Conservation (phyloP, 116 monocot genomes). For the Iris pallida region DNA sequence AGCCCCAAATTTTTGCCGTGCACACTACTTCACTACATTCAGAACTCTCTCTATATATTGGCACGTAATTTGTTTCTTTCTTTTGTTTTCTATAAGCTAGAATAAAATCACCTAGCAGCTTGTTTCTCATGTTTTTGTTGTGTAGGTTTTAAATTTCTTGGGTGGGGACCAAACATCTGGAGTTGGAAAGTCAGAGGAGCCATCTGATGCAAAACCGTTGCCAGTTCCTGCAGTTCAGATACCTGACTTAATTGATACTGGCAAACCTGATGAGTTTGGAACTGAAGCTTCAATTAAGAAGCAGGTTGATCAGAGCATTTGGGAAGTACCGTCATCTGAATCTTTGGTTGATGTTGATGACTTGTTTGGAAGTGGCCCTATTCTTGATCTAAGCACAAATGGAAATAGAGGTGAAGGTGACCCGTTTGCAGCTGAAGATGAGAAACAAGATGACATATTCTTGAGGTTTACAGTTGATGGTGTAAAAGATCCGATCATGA, state of each 20-base stretch:
- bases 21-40: too few relatives aligned
- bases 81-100: too few relatives aligned
- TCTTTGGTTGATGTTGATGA: slow-evolving; percentile 60
- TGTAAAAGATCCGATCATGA: slow-evolving; percentile 18
- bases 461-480: slow-evolving; percentile 71
- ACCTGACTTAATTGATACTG: slow-evolving; percentile 95
- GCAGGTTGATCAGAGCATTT: slow-evolving; percentile 16
- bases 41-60: too few relatives aligned
- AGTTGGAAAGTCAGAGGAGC: slow-evolving; percentile 20
- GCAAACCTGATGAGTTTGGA: slow-evolving; percentile 34
- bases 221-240: slow-evolving; percentile 39
- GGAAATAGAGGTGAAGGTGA: slow-evolving; percentile 36
- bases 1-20: too few relatives aligned
- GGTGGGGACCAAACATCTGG: slow-evolving; percentile 41
- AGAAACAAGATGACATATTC: slow-evolving; percentile 52
- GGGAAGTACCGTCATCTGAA: slow-evolving; percentile 20
- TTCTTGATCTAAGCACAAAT: slow-evolving; percentile 23
- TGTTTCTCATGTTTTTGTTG: too few relatives aligned
- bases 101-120: too few relatives aligned
- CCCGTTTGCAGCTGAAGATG: slow-evolving; percentile 73
- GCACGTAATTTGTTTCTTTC: too few relatives aligned
- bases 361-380: slow-evolving; percentile 44
- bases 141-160: slow-evolving; percentile 70
- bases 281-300: slow-evolving; percentile 26
- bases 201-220: slow-evolving; percentile 27